Percentiles rank a stretch among this genome's conserved stretches.
These are phyloP conservation scores for Aureobasidium sp. DNA, from an alignment of 2,329 filamentous ascomycete genomes.

Conservation along the genomic window DNA sequence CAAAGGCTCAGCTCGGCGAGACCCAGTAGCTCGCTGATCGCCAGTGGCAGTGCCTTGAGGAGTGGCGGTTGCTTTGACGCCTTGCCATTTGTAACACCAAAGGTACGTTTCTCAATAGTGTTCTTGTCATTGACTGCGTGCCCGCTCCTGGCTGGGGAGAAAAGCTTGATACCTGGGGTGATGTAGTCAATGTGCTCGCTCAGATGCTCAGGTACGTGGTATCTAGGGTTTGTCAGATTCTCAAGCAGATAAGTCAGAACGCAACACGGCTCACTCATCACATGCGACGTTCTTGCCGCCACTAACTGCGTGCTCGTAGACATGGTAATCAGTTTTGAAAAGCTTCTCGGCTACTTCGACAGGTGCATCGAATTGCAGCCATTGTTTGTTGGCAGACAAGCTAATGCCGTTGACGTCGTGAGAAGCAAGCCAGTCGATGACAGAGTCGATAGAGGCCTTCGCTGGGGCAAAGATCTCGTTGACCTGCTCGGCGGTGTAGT, in stretches of 20 bases:
- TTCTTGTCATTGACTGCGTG: slow-evolving; percentile 13
- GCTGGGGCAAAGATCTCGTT: slow-evolving; percentile 32
- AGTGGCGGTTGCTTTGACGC: neutral
- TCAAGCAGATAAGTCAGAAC: neutral
- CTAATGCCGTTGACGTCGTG: slow-evolving; percentile 24
- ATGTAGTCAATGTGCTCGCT: slow-evolving; percentile 47
- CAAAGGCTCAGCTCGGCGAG: neutral
- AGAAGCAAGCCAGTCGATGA: slow-evolving; percentile 31
- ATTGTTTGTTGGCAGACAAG: slow-evolving; percentile 23
- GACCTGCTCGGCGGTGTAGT: slow-evolving; percentile 30
- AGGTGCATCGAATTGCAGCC: slow-evolving; percentile 33
- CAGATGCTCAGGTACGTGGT: slow-evolving; percentile 42
- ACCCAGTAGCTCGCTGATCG: neutral
- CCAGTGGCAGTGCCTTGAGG: neutral
- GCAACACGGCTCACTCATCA: slow-evolving; percentile 28
- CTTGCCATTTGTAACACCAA: neutral
- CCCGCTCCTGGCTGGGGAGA: slow-evolving; percentile 13
- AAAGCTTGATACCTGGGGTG: slow-evolving; percentile 45
- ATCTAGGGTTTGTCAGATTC: slow-evolving; percentile 18
- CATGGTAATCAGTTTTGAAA: slow-evolving; percentile 31
- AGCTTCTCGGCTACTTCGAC: slow-evolving; percentile 30
- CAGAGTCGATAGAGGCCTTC: slow-evolving; percentile 25
- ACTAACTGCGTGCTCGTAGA: slow-evolving; percentile 27
- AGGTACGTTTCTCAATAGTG: slow-evolving; percentile 16
- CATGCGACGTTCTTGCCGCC: slow-evolving; percentile 30